Evolutionary conservation across 805 yeast genomes (phyloP), one percentile per base, ranked within the genome.

Genomic region (Ogataea glucozyma): DNA sequence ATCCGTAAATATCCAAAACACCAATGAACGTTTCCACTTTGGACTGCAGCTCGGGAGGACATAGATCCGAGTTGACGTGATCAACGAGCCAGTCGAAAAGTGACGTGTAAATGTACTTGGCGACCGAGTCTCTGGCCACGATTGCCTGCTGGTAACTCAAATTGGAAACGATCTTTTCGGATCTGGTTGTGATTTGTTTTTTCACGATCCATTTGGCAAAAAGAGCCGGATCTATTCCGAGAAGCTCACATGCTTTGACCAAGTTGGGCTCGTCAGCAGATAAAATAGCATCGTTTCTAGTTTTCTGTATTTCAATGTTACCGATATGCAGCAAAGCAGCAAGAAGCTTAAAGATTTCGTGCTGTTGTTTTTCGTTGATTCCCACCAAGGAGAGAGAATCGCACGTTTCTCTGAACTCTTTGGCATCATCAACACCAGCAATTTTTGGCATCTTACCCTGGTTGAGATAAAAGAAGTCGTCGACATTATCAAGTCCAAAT

Each of bases 101-200:
- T 2, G 96, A 86, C 3, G 97, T 81, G 67, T 93, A 91, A 38
- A 93, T 84, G 64, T 84, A 91, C 64, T 91, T 91, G 38, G 98
- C 88, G 41, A 91, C 95, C n/a, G 99, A 93, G 67, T 91, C 98
- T 60, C 96, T 81, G 11, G 97, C 91, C 22, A 90, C 97, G 19
- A 79, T 56, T 7, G 98, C 95, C 61, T 90, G 96, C 55, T 79
- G 79, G 61, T 80, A 85, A 56, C 77, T 87, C 59, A 91, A 73
- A 61, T 85, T 88, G 18, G 95, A 83, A 36, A 83, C 81, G 60
- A 91, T 90, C 64, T 88, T 90, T 66, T 93, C 98, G 9, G 89
- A 81, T 62, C 97, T 77, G n/a, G 97, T 90, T 18, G 78, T 77
- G 52, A 93, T 88, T 66, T 90, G 97, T 62, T 88, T 89, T 70